phyloP scores from a whole-genome alignment of 2,329 filamentous ascomycete species.

The Ophiosphaerella narmari region DNA sequence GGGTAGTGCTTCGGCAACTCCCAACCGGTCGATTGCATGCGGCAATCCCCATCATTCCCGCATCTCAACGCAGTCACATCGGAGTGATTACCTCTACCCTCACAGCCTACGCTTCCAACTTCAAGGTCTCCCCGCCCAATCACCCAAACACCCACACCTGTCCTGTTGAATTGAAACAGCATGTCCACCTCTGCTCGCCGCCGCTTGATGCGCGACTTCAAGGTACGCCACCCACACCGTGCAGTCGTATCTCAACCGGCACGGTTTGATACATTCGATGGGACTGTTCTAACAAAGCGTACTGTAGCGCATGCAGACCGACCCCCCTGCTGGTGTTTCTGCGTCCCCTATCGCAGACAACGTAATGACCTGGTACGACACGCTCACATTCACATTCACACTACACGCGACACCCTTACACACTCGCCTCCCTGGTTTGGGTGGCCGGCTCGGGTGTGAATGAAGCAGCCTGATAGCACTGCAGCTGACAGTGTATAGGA shows the following conservation, averaged over 20 bases:
- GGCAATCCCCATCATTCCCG: slow-evolving; percentile 1
- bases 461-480: neutral
- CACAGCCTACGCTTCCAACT: neutral
- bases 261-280: slow-evolving; percentile 2
- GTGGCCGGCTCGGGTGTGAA: no score
- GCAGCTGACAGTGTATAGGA: slow-evolving; percentile 64
- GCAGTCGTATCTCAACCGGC: neutral
- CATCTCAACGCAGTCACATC: slow-evolving; percentile 9
- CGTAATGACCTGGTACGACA: slow-evolving; percentile 87
- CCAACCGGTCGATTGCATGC: neutral
- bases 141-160: neutral
- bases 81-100: neutral
- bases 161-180: neutral
- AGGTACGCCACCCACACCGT: slow-evolving; percentile 63
- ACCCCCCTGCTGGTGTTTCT: slow-evolving; percentile 94
- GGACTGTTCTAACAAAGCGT: slow-evolving; percentile 13
- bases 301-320: slow-evolving; percentile 93
- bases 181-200: slow-evolving; percentile 96
- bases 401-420: slow-evolving; percentile 32
- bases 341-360: slow-evolving; percentile 95
- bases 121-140: no score
- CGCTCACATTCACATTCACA: slow-evolving; percentile 7
- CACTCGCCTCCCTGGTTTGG: neutral
- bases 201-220: slow-evolving; percentile 98
- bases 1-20: slow-evolving; percentile 2